These are phyloP conservation scores for Anethum foeniculum DNA, from an alignment of 140 eudicot genomes.

Conservation along the genomic window DNA sequence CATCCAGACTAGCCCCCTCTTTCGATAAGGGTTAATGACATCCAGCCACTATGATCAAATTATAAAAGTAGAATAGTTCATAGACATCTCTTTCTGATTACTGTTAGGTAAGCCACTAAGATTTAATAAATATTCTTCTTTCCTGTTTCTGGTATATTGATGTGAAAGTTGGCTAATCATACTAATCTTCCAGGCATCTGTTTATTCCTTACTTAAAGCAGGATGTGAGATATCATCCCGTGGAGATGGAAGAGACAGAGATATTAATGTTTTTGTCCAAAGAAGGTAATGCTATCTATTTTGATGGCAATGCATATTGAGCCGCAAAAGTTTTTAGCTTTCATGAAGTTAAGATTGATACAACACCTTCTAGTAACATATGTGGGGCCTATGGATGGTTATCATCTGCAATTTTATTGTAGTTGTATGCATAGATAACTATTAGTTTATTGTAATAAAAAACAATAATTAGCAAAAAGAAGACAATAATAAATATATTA, in stretches of 20 bases:
- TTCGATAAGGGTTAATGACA: background rate
- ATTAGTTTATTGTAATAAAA: background rate
- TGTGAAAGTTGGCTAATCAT: conserved; percentile 17
- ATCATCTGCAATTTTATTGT: background rate
- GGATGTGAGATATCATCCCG: conserved; percentile 78
- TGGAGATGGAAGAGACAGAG: conserved; percentile 84
- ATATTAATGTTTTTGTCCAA: conserved; percentile 70
- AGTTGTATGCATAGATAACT: background rate
- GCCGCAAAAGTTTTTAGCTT: background rate
- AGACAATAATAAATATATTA: background rate
- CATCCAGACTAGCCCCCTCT: background rate
- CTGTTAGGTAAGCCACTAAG: background rate
- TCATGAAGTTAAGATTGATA: background rate
- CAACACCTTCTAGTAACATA: background rate
- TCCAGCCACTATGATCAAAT: background rate
- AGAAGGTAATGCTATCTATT: conserved; percentile 44
- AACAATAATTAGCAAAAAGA: background rate
- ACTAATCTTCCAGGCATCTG: conserved; percentile 64
- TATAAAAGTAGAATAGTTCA: background rate
- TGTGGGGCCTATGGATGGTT: background rate
- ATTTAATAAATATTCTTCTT: background rate
- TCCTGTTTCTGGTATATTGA: background rate
- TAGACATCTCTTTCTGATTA: background rate
- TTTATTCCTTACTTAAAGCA: conserved; percentile 72
- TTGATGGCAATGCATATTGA: background rate